Evolutionary conservation across 2,329 filamentous ascomycete genomes (phyloP).

Genomic region (Ilyonectria sp.): DNA sequence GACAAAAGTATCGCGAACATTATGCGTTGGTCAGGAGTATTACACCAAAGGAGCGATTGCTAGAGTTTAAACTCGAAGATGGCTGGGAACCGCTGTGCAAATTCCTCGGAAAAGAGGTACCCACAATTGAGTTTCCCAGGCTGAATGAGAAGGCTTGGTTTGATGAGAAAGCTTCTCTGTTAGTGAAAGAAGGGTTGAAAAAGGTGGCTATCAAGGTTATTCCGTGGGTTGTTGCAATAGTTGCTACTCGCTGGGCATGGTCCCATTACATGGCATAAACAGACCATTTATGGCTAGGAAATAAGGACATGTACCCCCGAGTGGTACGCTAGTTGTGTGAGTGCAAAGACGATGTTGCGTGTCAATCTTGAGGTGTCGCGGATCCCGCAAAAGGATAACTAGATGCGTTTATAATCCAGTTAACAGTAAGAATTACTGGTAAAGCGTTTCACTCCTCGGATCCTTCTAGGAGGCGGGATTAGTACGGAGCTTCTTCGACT

Average conservation of each 20-base stretch:
- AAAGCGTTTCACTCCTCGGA: too few species aligned
- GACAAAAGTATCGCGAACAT: slow-evolving; percentile 22
- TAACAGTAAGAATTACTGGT: too few species aligned
- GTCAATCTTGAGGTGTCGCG: too few species aligned
- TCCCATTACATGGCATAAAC: neutral
- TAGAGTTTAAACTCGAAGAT: slow-evolving; percentile 53
- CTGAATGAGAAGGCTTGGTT: slow-evolving; percentile 48
- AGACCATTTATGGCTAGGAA: neutral
- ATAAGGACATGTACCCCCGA: neutral
- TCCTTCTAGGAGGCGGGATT: too few species aligned
- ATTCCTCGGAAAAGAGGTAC: slow-evolving; percentile 54
- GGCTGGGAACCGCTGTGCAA: slow-evolving; percentile 56
- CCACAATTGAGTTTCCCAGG: slow-evolving; percentile 42
- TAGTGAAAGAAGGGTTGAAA: slow-evolving; percentile 13
- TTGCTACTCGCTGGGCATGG: neutral
- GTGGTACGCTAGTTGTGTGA: neutral
- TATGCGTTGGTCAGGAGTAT: slow-evolving; percentile 12
- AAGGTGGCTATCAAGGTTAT: neutral
- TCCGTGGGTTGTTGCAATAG: slow-evolving; percentile 13
- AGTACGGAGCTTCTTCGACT: too few species aligned
- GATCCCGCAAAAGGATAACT: too few species aligned
- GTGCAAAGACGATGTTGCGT: neutral
- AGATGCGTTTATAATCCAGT: too few species aligned
- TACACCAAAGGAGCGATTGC: slow-evolving; percentile 19
- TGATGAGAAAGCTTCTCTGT: slow-evolving; percentile 12